phyloP scores from a whole-genome alignment of 805 yeast genomes.

The Wickerhamomyces mucosus region DNA sequence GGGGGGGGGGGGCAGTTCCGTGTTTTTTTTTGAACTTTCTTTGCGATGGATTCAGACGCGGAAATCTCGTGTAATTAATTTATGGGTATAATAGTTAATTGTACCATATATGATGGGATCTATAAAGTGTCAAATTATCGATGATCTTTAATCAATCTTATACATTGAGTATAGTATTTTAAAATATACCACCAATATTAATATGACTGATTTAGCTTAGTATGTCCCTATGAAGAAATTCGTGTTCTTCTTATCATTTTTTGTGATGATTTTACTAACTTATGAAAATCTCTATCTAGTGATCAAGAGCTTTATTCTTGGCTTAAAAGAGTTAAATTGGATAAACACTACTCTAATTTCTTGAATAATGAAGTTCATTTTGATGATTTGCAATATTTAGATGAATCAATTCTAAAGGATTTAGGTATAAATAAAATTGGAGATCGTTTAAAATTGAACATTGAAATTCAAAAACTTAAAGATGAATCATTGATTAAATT shows the following conservation, averaged over 20 bases:
- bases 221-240: not conserved
- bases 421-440: conserved; percentile 74
- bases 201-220: not conserved
- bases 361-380: conserved; percentile 11
- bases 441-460: conserved; percentile 64
- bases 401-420: conserved; percentile 54
- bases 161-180: too few relatives aligned
- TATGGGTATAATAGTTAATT: too few relatives aligned
- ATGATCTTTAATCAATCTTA: too few relatives aligned
- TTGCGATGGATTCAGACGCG: too few relatives aligned
- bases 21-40: too few relatives aligned
- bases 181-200: too few relatives aligned
- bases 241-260: not conserved
- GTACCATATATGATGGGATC: too few relatives aligned
- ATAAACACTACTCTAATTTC: conserved; percentile 2
- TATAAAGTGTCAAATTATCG: too few relatives aligned
- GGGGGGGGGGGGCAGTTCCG: too few relatives aligned
- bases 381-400: conserved; percentile 29
- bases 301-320: too few relatives aligned
- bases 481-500: conserved; percentile 5
- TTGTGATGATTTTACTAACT: not conserved
- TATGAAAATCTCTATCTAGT: too few relatives aligned
- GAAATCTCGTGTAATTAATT: too few relatives aligned
- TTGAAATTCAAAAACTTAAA: conserved; percentile 40
- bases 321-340: conserved; percentile 2